Conservation (phyloP, 768 basidiomycete species). For the Boletales sp. region DNA sequence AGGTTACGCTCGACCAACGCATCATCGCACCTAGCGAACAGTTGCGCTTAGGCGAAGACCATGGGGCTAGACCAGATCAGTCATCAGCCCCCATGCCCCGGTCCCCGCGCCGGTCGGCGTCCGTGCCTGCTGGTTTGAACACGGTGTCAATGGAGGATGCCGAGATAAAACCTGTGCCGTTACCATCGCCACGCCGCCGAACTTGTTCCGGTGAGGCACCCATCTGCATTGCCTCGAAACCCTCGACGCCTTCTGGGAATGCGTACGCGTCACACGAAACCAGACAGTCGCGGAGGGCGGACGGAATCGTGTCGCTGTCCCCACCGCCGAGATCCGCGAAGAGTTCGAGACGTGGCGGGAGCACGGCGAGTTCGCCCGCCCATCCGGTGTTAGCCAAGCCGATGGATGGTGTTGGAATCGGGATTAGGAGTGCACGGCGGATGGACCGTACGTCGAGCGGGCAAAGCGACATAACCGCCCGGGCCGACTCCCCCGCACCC, state of each 20-base stretch:
- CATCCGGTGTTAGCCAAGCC: slow-evolving; percentile 7
- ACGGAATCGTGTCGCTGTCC: slow-evolving; percentile 24
- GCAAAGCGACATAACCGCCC: slow-evolving; percentile 32
- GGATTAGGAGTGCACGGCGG: slow-evolving; percentile 2
- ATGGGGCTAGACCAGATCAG: neutral
- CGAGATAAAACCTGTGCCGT: slow-evolving; percentile 3
- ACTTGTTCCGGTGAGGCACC: neutral
- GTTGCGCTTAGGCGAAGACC: slow-evolving; percentile 34
- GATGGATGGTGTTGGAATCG: neutral
- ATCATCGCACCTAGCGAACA: slow-evolving; percentile 59
- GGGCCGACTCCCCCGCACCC: slow-evolving; percentile 5
- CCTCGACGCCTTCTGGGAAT: too few relatives aligned
- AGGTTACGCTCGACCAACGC: slow-evolving; percentile 33
- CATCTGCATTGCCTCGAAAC: too few relatives aligned
- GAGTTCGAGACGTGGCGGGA: slow-evolving; percentile 13
- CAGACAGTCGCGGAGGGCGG: slow-evolving; percentile 9
- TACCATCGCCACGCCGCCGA: slow-evolving; percentile 11
- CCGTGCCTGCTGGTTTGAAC: slow-evolving; percentile 13
- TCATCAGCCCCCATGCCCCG: neutral
- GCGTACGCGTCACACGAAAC: too few relatives aligned
- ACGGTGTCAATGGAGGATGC: slow-evolving; percentile 1
- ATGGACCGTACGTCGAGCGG: slow-evolving; percentile 22
- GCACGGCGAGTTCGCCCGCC: slow-evolving; percentile 5
- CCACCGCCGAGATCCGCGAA: slow-evolving; percentile 26
- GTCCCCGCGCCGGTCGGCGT: slow-evolving; percentile 19